A percentile compares a stretch with the other conserved stretches of the same genome.
phyloP scores from a whole-genome alignment of 2,329 filamentous ascomycete species.

The Beauveria sp. region DNA sequence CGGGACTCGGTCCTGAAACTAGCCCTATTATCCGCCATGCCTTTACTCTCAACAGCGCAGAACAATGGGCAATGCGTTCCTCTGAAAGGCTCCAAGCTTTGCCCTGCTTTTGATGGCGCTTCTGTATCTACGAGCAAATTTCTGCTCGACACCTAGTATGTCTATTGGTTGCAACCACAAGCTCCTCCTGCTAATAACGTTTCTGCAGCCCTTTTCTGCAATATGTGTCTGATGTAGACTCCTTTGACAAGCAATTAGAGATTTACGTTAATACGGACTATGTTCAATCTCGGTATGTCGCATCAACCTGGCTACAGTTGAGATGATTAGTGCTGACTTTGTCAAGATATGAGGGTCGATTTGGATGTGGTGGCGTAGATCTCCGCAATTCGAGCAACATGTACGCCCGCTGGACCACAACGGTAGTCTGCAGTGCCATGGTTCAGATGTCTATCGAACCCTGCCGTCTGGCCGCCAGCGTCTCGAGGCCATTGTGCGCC shows the following conservation, averaged over 20 bases:
- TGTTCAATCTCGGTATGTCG: constrained; percentile 65
- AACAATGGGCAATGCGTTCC: constrained; percentile 48
- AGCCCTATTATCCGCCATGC: constrained; percentile 19
- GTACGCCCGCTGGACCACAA: constrained; percentile 90
- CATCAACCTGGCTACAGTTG: background rate
- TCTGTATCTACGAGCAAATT: constrained; percentile 59
- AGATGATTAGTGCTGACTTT: constrained; percentile 2
- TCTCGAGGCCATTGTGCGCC: constrained; percentile 74
- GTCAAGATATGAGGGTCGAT: constrained; percentile 71
- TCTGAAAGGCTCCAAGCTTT: constrained; percentile 60
- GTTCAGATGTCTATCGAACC: constrained; percentile 74
- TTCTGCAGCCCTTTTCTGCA: constrained; percentile 69
- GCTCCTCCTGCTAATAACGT: constrained; percentile 16
- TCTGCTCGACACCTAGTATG: constrained; percentile 56
- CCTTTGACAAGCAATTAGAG: constrained; percentile 70
- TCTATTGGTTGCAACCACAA: background rate
- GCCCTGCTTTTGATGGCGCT: constrained; percentile 63
- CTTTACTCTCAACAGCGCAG: constrained; percentile 30
- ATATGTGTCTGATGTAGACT: constrained; percentile 65
- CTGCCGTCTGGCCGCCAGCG: constrained; percentile 58
- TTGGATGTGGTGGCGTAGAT: constrained; percentile 75
- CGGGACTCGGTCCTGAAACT: constrained; percentile 16
- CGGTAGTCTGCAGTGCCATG: constrained; percentile 86
- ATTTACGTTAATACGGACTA: constrained; percentile 69
- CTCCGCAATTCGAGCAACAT: constrained; percentile 70